Evolutionary conservation across 2,329 filamentous ascomycete species (phyloP).

Genomic region (Trichoderma polysporum): DNA sequence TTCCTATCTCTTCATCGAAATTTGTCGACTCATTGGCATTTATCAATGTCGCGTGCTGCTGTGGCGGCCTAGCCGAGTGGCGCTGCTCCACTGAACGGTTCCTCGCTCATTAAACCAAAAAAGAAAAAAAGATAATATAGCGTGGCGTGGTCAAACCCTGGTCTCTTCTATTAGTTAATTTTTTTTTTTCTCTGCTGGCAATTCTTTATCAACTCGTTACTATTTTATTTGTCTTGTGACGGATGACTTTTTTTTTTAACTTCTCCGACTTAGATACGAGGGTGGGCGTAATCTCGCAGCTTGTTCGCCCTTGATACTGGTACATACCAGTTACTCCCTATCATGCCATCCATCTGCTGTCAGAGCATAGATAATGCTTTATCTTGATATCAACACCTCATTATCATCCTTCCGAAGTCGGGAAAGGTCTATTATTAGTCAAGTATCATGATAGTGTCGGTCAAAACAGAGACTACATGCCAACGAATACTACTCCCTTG

Average conservation of each 20-base stretch:
- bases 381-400: slow-evolving; percentile 6
- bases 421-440: neutral
- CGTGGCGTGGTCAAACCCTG: neutral
- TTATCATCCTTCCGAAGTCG: neutral
- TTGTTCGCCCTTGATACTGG: neutral
- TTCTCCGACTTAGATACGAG: slow-evolving; percentile 1
- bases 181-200: neutral
- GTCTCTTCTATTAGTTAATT: neutral
- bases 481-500: neutral
- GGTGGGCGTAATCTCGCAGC: neutral
- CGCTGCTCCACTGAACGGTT: slow-evolving; percentile 13
- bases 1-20: neutral
- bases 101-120: slow-evolving; percentile 14
- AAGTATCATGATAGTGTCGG: neutral
- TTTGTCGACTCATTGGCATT: neutral
- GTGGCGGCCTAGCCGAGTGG: slow-evolving; percentile 19
- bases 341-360: slow-evolving; percentile 5
- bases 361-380: neutral
- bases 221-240: slow-evolving; percentile 3
- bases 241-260: neutral
- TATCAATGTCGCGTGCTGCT: slow-evolving; percentile 14
- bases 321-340: neutral
- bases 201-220: neutral
- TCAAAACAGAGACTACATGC: slow-evolving; percentile 4
- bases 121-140: neutral